phyloP scores from a whole-genome alignment of 371 early-diverging fungal genomes.

The Zychaea mexicana region DNA sequence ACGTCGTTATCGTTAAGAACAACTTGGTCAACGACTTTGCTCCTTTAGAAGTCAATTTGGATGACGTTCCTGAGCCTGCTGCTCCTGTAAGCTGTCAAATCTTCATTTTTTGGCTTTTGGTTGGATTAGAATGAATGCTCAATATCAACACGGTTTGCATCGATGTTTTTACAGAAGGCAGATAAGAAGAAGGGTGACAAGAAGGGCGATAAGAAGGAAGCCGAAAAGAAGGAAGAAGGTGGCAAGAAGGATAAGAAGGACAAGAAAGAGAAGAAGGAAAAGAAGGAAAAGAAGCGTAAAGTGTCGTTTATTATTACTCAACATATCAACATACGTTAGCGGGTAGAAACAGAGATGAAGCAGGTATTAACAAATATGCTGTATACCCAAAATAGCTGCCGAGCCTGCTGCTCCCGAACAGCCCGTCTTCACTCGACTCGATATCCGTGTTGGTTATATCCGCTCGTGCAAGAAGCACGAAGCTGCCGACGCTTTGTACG shows the following conservation, averaged over 20 bases:
- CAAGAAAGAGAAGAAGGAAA: conserved; percentile 64
- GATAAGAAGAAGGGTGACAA: conserved; percentile 38
- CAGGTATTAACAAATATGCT: conserved; percentile 7
- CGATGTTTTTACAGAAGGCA: conserved; percentile 24
- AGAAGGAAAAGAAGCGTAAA: conserved; percentile 47
- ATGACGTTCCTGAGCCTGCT: conserved; percentile 52
- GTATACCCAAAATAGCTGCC: conserved; percentile 13
- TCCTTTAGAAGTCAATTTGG: conserved; percentile 59
- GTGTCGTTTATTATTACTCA: background rate
- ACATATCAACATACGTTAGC: background rate
- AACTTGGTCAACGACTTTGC: conserved; percentile 54
- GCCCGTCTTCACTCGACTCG: conserved; percentile 79
- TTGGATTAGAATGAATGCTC: too few relatives aligned
- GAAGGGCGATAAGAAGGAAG: conserved; percentile 26
- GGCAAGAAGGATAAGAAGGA: conserved; percentile 33
- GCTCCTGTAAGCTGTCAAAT: conserved; percentile 40
- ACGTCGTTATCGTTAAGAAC: conserved; percentile 48
- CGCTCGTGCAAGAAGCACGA: conserved; percentile 85
- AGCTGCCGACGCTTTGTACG: conserved; percentile 92
- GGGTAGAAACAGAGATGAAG: too few relatives aligned
- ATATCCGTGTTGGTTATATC: conserved; percentile 93
- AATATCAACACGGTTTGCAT: background rate
- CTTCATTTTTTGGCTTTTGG: background rate
- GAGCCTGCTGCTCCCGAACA: conserved; percentile 58
- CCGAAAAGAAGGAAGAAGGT: conserved; percentile 24